phyloP scores from a whole-genome alignment of 495 filamentous ascomycete species.

The Neurospora sp. region DNA sequence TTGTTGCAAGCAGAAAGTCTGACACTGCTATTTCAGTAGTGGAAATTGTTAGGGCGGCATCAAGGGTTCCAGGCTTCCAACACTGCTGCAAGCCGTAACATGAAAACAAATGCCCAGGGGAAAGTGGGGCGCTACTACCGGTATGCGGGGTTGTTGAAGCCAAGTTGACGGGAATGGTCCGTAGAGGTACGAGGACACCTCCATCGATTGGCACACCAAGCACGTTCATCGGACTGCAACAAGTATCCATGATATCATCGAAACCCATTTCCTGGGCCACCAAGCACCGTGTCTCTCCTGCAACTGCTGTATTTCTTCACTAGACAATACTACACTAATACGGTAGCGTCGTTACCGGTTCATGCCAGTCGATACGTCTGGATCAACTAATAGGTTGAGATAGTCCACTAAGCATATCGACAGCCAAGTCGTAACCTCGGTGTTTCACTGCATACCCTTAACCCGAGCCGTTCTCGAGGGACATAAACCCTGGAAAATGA shows the following conservation, averaged over 20 bases:
- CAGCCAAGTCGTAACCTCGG: neutral
- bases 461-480: neutral
- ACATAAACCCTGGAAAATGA: neutral
- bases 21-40: neutral
- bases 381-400: neutral
- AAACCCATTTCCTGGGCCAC: neutral
- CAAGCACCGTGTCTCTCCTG: neutral
- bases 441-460: neutral
- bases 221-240: neutral
- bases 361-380: neutral
- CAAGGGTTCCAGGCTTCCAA: neutral
- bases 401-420: neutral
- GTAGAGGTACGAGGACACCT: neutral
- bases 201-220: neutral
- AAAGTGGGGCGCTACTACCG: neutral
- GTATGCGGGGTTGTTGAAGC: neutral
- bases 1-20: neutral
- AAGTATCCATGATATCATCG: neutral
- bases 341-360: neutral
- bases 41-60: neutral
- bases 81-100: neutral
- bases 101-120: neutral
- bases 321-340: neutral
- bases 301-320: neutral
- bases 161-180: neutral